These are phyloP conservation scores for Cymbidium sinense DNA, from an alignment of 106 monocot genomes.

Conservation along the genomic window DNA sequence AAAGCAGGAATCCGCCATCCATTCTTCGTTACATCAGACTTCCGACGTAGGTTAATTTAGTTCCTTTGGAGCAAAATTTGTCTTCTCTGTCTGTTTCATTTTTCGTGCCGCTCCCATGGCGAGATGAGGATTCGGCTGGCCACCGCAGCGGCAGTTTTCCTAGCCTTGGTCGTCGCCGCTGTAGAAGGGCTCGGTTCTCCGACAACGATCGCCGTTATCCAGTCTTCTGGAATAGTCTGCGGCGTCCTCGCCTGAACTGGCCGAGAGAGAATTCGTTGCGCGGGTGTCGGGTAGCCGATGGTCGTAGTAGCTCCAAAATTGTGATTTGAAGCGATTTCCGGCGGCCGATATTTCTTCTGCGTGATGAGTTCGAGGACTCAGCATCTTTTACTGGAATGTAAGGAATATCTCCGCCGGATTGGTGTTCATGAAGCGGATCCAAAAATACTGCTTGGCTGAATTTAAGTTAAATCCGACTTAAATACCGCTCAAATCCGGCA, in stretches of 20 bases:
- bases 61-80: too few species aligned
- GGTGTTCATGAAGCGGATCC: conserved; percentile 37
- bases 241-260: conserved; percentile 26
- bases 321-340: conserved; percentile 38
- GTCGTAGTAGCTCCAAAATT: conserved; percentile 18
- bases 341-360: conserved; percentile 37
- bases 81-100: not conserved
- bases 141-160: not conserved
- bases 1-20: too few species aligned
- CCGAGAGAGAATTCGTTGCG: conserved; percentile 21
- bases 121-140: conserved; percentile 4
- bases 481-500: too few species aligned
- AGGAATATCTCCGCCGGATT: not conserved
- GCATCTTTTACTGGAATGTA: conserved; percentile 61
- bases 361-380: conserved; percentile 25
- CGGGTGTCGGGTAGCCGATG: not conserved
- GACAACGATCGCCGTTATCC: conserved; percentile 26
- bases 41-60: too few species aligned
- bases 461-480: too few species aligned
- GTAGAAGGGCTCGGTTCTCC: conserved; percentile 20
- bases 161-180: not conserved
- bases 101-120: not conserved
- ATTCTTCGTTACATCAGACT: too few species aligned
- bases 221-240: conserved; percentile 31
- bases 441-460: too few species aligned